phyloP scores from a whole-genome alignment of 179 eudicot species.

The Camellia oleifera region DNA sequence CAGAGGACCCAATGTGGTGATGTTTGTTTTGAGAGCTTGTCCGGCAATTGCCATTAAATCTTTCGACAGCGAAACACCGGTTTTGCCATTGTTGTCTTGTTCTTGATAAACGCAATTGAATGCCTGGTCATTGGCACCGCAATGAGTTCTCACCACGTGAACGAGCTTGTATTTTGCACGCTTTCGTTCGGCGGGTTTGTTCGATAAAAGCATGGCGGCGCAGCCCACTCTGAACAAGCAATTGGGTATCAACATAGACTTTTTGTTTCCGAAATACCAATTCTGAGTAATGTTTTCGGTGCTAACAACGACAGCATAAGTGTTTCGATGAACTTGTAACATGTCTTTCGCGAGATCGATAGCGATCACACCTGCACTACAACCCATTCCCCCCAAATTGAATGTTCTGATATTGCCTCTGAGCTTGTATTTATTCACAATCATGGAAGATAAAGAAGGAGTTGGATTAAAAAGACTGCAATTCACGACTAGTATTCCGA shows the following conservation, averaged over 20 bases:
- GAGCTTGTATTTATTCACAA: constrained; percentile 37
- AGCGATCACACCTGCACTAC: constrained; percentile 24
- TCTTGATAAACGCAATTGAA: constrained; percentile 61
- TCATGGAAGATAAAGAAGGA: constrained; percentile 52
- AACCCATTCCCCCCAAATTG: constrained; percentile 30
- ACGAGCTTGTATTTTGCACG: constrained; percentile 55
- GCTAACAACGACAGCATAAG: constrained; percentile 24
- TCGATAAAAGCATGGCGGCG: constrained; percentile 22
- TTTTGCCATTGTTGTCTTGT: constrained; percentile 46
- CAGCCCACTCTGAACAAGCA: constrained; percentile 27
- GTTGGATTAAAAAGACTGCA: constrained; percentile 57
- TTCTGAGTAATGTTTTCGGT: constrained; percentile 27
- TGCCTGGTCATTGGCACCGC: constrained; percentile 53
- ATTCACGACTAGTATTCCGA: constrained; percentile 49
- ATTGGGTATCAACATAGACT: constrained; percentile 28
- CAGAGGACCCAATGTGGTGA: constrained; percentile 56
- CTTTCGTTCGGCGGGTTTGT: constrained; percentile 13
- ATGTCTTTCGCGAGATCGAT: constrained; percentile 26
- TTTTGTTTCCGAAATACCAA: constrained; percentile 25
- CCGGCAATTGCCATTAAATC: constrained; percentile 69
- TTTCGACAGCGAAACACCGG: constrained; percentile 53
- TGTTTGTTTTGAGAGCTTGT: constrained; percentile 52
- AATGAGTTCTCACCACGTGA: constrained; percentile 57
- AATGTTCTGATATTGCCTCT: constrained; percentile 26
- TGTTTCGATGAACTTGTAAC: constrained; percentile 23